phyloP scores from a whole-genome alignment of 2,329 filamentous ascomycete genomes.

The Colletotrichum plurivorum region DNA sequence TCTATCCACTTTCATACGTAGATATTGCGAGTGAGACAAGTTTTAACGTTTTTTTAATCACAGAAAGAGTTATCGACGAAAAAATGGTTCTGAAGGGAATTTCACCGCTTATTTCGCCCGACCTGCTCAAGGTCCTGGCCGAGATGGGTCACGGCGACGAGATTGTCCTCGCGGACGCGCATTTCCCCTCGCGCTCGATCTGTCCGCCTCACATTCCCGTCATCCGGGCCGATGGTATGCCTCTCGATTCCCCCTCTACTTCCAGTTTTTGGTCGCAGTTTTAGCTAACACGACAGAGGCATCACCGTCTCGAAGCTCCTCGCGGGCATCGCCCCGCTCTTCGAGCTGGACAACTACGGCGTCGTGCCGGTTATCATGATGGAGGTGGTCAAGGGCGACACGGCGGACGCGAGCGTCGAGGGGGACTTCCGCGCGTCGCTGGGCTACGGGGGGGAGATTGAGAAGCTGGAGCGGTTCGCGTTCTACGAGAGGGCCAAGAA shows the following conservation, averaged over 20 bases:
- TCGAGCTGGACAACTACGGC: slow-evolving; percentile 38
- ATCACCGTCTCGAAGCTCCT: slow-evolving; percentile 36
- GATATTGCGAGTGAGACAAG: no score
- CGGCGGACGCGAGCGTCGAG: slow-evolving; percentile 34
- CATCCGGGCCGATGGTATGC: slow-evolving; percentile 31
- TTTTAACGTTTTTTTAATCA: no score
- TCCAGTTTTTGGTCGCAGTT: no score
- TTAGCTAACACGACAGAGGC: not conserved
- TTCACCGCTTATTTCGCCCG: slow-evolving; percentile 35
- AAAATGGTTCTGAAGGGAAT: slow-evolving; percentile 35
- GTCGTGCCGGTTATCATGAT: slow-evolving; percentile 38
- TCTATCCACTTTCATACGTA: no score
- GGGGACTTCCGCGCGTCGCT: slow-evolving; percentile 27
- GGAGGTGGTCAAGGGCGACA: slow-evolving; percentile 39
- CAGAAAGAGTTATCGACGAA: not conserved
- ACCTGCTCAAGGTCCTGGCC: slow-evolving; percentile 39
- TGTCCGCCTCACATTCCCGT: slow-evolving; percentile 37
- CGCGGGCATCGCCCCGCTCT: slow-evolving; percentile 31
- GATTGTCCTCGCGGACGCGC: slow-evolving; percentile 34
- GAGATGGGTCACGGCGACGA: slow-evolving; percentile 39
- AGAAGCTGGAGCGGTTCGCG: slow-evolving; percentile 35
- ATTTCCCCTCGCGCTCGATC: slow-evolving; percentile 37
- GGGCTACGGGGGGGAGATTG: slow-evolving; percentile 31
- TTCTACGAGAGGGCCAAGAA: slow-evolving; percentile 37
- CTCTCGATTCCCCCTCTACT: no score